These are phyloP conservation scores for Cercis canadensis DNA, from an alignment of 306 rosid species.

Conservation along the genomic window DNA sequence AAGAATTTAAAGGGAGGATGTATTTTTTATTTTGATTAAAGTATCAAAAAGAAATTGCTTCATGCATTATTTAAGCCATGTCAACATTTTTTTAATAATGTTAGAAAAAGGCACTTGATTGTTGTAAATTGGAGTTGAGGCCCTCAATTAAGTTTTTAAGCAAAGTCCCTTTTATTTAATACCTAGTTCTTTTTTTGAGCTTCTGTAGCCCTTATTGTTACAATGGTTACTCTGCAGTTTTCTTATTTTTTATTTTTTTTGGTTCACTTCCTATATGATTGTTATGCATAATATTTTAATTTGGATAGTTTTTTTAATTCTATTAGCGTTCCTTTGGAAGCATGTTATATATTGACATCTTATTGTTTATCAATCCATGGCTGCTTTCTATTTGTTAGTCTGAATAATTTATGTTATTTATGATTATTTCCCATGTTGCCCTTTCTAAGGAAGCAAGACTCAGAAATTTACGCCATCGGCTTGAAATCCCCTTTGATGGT, in stretches of 20 bases:
- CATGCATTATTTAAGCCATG: too few species aligned
- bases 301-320: too few species aligned
- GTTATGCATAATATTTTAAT: not conserved
- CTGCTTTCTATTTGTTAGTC: conserved; percentile 18
- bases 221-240: conserved; percentile 6
- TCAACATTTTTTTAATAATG: too few species aligned
- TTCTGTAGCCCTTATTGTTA: conserved; percentile 3
- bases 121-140: too few species aligned
- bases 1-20: too few species aligned
- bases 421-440: conserved; percentile 29
- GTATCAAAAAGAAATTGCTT: too few species aligned
- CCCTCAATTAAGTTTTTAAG: too few species aligned
- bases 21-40: too few species aligned
- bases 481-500: conserved; percentile 90
- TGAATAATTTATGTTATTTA: conserved; percentile 8
- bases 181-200: not conserved
- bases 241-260: too few species aligned
- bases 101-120: too few species aligned
- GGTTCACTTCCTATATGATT: not conserved
- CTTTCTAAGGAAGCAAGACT: conserved; percentile 79
- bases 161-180: too few species aligned
- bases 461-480: conserved; percentile 58
- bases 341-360: not conserved
- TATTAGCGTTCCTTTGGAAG: too few species aligned
- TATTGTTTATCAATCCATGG: not conserved